phyloP scores from a whole-genome alignment of 2,329 filamentous ascomycete species.

The Aspergillus novofumigatus region DNA sequence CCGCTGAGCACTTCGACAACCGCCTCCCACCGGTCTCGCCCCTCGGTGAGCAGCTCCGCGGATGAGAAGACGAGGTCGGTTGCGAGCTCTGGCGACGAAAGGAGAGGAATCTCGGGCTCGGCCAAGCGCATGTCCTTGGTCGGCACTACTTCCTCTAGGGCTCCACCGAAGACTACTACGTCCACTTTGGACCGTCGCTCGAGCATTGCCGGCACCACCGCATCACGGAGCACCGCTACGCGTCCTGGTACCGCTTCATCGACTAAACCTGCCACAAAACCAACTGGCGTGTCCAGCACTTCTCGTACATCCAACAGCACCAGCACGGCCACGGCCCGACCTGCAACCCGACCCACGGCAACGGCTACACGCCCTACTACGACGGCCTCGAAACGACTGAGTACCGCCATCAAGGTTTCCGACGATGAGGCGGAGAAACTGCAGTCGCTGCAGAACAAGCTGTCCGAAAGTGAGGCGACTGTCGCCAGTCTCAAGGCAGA shows the following conservation, averaged over 20 bases:
- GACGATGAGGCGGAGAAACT: slow-evolving; percentile 31
- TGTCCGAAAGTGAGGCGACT: slow-evolving; percentile 34
- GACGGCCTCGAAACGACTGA: slow-evolving; percentile 34
- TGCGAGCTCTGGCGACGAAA: slow-evolving; percentile 44
- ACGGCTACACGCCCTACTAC: slow-evolving; percentile 13
- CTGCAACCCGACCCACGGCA: slow-evolving; percentile 15
- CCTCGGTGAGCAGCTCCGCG: slow-evolving; percentile 42
- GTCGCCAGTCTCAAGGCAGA: slow-evolving; percentile 31
- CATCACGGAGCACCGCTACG: slow-evolving; percentile 21
- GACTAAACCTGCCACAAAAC: slow-evolving; percentile 21
- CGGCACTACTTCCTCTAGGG: slow-evolving; percentile 32
- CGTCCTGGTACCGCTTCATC: slow-evolving; percentile 22
- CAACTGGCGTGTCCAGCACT: slow-evolving; percentile 20
- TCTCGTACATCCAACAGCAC: slow-evolving; percentile 21
- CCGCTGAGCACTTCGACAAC: slow-evolving; percentile 34
- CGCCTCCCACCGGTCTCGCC: slow-evolving; percentile 37
- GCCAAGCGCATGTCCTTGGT: slow-evolving; percentile 45
- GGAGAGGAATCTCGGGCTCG: slow-evolving; percentile 38
- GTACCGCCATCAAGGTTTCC: slow-evolving; percentile 29
- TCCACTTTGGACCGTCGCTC: slow-evolving; percentile 35
- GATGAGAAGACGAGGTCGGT: slow-evolving; percentile 40
- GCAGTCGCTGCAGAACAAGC: slow-evolving; percentile 31
- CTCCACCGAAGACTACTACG: slow-evolving; percentile 30
- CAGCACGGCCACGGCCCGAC: slow-evolving; percentile 17
- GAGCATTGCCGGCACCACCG: slow-evolving; percentile 34